Conservation (phyloP, 768 basidiomycete species). For the Pisolithus orientalis region DNA sequence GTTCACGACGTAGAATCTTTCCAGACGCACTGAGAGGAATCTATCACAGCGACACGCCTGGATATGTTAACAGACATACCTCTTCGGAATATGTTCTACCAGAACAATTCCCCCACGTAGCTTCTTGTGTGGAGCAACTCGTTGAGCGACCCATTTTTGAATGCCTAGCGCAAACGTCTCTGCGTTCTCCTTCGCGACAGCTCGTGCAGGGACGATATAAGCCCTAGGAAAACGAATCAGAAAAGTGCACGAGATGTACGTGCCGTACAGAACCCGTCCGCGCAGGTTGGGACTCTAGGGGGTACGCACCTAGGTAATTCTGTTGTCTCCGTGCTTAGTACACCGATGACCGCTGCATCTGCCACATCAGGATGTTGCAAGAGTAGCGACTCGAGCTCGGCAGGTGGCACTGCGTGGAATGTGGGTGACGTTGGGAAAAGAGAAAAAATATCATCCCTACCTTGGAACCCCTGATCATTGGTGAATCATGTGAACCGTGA, state of each 20-base stretch:
- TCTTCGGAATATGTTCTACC: slow-evolving; percentile 39
- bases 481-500: no score
- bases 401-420: slow-evolving; percentile 61
- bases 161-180: slow-evolving; percentile 41
- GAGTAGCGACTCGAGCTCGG: slow-evolving; percentile 75
- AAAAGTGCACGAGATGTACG: background rate
- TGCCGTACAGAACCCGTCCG: no score
- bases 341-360: slow-evolving; percentile 80
- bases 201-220: slow-evolving; percentile 39
- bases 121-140: slow-evolving; percentile 70
- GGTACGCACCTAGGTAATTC: slow-evolving; percentile 66
- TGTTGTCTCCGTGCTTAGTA: slow-evolving; percentile 63
- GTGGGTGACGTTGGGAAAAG: background rate
- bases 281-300: no score
- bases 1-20: slow-evolving; percentile 77
- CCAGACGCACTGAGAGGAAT: slow-evolving; percentile 59
- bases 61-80: slow-evolving; percentile 7
- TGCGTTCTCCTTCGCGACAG: slow-evolving; percentile 11
- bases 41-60: background rate
- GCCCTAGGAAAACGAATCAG: slow-evolving; percentile 35
- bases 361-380: slow-evolving; percentile 72
- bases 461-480: slow-evolving; percentile 61
- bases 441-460: slow-evolving; percentile 25
- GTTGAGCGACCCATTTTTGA: slow-evolving; percentile 57
- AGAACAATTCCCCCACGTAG: slow-evolving; percentile 69